Percentiles rank a stretch among this genome's conserved stretches.
Conservation (phyloP, 148 eudicot genomes). For the Cornus controversa region DNA sequence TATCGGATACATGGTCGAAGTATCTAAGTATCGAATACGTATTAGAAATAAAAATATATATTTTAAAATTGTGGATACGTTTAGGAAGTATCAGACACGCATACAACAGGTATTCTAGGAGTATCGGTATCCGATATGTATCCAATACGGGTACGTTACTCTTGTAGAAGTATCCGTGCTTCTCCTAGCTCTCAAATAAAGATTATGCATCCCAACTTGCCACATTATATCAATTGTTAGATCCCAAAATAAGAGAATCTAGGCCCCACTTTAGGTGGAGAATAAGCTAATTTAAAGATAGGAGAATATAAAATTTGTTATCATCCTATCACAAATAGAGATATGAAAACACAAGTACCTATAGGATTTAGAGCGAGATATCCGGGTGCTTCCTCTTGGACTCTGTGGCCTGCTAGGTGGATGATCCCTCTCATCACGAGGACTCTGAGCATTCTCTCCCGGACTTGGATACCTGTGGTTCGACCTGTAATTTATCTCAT, state of each 20-base stretch:
- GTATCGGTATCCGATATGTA: too few relatives aligned
- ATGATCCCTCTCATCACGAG: constrained; percentile 1
- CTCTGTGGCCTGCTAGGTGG: constrained; percentile 19
- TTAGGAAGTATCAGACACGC: too few relatives aligned
- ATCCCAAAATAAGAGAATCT: background rate
- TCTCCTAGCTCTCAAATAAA: background rate
- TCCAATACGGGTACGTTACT: too few relatives aligned
- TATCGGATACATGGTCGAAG: too few relatives aligned
- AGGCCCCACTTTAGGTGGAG: background rate
- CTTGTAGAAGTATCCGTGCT: too few relatives aligned
- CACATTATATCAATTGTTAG: background rate
- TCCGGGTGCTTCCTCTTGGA: constrained; percentile 18
- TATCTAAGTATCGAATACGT: too few relatives aligned
- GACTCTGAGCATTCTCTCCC: constrained; percentile 29
- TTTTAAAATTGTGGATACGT: too few relatives aligned
- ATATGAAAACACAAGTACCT: constrained; percentile 14
- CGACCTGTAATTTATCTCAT: constrained; percentile 12
- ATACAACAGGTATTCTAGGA: too few relatives aligned
- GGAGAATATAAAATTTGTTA: background rate
- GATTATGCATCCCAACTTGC: background rate
- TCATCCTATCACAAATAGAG: background rate
- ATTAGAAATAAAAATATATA: too few relatives aligned
- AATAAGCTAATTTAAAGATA: background rate
- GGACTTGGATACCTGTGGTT: constrained; percentile 36
- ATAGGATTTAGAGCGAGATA: constrained; percentile 17